Evolutionary conservation across 139 green algal genomes (phyloP).

Genomic region (Chlamydomonas incerta): DNA sequence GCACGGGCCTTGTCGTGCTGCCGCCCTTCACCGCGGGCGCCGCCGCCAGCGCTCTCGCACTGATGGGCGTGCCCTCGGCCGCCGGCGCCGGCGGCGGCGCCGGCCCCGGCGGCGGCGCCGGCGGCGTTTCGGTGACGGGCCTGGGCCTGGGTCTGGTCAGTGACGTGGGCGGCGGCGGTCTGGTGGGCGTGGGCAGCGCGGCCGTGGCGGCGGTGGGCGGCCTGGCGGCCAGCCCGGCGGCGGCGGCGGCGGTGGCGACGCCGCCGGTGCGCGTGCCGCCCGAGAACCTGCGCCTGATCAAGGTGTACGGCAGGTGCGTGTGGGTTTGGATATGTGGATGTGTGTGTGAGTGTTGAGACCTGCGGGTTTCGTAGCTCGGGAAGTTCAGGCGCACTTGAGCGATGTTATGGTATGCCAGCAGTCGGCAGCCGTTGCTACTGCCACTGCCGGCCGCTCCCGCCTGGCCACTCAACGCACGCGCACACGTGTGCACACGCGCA

Average conservation of each 20-base stretch:
- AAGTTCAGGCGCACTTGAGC: too few relatives aligned
- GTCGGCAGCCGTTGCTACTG: too few relatives aligned
- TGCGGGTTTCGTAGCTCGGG: too few relatives aligned
- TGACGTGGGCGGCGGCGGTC: too few relatives aligned
- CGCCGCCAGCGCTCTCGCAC: background rate
- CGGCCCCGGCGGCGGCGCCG: too few relatives aligned
- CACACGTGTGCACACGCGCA: slow-evolving; percentile 32
- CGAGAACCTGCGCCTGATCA: slow-evolving; percentile 33
- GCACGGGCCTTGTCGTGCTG: slow-evolving; percentile 58
- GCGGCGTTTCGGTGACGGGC: background rate
- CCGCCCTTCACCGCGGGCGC: slow-evolving; percentile 64
- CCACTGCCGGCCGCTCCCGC: too few relatives aligned
- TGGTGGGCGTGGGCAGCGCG: too few relatives aligned
- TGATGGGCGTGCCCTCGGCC: background rate
- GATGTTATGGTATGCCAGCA: too few relatives aligned
- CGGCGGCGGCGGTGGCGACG: slow-evolving; percentile 19
- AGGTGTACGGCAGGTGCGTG: slow-evolving; percentile 39
- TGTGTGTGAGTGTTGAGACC: too few relatives aligned
- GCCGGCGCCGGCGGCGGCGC: slow-evolving; percentile 14
- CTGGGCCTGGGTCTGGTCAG: too few relatives aligned
- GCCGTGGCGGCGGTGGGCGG: background rate
- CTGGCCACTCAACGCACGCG: too few relatives aligned
- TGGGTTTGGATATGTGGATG: background rate
- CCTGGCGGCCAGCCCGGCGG: background rate
- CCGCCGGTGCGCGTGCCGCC: background rate